Base-by-base conservation (phyloP, 1,284 basidiomycete species). In the Ganoderma leucocontextum region DNA sequence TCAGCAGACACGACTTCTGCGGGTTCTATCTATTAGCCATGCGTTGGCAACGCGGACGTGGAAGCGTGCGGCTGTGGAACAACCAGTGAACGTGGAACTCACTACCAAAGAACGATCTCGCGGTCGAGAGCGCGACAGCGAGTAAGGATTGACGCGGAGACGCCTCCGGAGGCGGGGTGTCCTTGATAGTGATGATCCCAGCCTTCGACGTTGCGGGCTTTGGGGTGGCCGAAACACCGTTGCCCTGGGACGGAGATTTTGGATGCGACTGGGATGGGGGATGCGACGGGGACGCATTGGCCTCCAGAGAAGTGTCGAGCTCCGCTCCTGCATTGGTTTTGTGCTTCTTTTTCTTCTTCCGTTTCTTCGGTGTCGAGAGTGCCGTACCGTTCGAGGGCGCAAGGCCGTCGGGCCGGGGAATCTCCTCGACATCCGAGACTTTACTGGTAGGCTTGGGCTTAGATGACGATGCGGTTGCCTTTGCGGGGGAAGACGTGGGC, bases 311-410 rank as follows among this genome's bases (percentile, higher is more conserved):
- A 36, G 17, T 22, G 38, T 60, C 12, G 2, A 39, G 58, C 13
- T 66, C 44, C 60, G 62, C 67, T 22, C 36, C 55, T 12, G 42
- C 41, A 15, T 83, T 83, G 74, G 25, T 9, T 25, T 86, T 91
- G 80, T 86, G 89, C 72, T 84, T 86, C 73, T 84, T 86, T 74
- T 82, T 87, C 59, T 85, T 81, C 73, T 82, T 89, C 65, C 86
- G 86, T 73, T 84, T 89, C 75, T 81, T 85, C 70, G 78, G 81
- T 41, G 81, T 75, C 63, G 76, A 77, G 41, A 74, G 70, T 9
- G 66, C 68, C 65, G 69, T 73, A 17, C 76, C 75, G 47, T 81
- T 83, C 42, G 75, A 75, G 19, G 78, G 77, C n/a, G 5, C 8
- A 10, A 36, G 22, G 10, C 8, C 60, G 5, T 52, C 52, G n/a